Evolutionary conservation across 495 filamentous ascomycete genomes (phyloP), one percentile per base, ranked within the genome.

Genomic region (Elaphomyces granulatus): DNA sequence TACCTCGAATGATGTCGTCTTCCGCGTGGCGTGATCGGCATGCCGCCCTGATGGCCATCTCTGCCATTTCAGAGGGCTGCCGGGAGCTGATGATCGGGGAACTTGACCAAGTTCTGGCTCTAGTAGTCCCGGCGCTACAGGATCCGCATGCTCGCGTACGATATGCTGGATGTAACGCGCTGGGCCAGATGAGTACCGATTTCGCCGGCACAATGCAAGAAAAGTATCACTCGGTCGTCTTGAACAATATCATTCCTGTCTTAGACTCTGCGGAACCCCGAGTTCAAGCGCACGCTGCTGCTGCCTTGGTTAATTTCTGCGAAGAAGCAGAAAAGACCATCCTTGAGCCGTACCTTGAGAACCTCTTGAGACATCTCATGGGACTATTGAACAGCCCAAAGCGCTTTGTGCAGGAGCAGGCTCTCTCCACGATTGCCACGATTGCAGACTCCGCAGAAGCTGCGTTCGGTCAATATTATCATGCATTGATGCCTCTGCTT

Each of bases 161-260:
- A 40, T 99, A 92, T 77, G 92, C 92, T 20, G 92, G 87, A 26
- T 99, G 92, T 65, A 96, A 99, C 55, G 92, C 92, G n/a, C 67
- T 99, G 17, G 92, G 92, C 10, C 92, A 99, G 58, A 99, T 99
- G 92, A 96, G 92, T 60, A 99, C 92, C 8, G 92, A 99, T 58
- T 99, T 99, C 56, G 90, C 92, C 20, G 88, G 87, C 1, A 94
- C 83, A 9, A 96, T 99, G 92, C 92, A 99, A 57, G 80, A 87
- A 49, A 88, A 94, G 50, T 93, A 88, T 59, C 87, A 92, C 51
- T 70, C 78, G 34, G 66, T 77, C 30, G 85, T 95, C 1, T 67
- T 99, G 34, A 80, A 75, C 39, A 83, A 83, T 45, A 93, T 99
- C 34, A 86, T 96, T 41, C 87, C 87, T 3, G 92, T 96, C 0